These are phyloP conservation scores for Sparassis latifolia DNA, from an alignment of 1,284 basidiomycete genomes.

Conservation along the genomic window DNA sequence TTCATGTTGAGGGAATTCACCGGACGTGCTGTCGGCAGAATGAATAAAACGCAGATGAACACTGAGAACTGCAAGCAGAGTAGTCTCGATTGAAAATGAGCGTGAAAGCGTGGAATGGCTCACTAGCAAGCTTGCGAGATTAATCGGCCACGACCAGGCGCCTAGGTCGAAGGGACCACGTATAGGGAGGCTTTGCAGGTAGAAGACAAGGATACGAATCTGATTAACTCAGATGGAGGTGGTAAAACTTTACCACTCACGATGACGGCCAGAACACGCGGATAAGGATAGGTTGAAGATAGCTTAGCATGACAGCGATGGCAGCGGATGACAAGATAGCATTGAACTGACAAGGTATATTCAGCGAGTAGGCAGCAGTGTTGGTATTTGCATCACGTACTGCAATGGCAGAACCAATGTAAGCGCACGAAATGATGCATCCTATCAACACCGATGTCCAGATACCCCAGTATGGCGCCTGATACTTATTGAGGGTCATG, in stretches of 20 bases:
- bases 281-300: constrained; percentile 52
- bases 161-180: constrained; percentile 51
- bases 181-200: constrained; percentile 23
- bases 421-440: constrained; percentile 51
- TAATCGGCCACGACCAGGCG: constrained; percentile 46
- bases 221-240: neutral
- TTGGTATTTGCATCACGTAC: constrained; percentile 27
- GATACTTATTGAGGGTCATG: constrained; percentile 45
- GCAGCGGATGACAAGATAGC: constrained; percentile 51
- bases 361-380: neutral
- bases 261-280: constrained; percentile 52
- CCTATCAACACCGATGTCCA: constrained; percentile 50
- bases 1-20: constrained; percentile 60
- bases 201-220: neutral
- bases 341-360: constrained; percentile 34
- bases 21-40: constrained; percentile 55
- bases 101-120: constrained; percentile 10
- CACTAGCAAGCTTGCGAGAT: constrained; percentile 41
- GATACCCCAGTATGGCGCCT: constrained; percentile 51
- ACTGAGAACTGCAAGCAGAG: constrained; percentile 35
- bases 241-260: constrained; percentile 26
- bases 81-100: neutral
- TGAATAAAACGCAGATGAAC: constrained; percentile 51
- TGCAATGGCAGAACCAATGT: constrained; percentile 49
- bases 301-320: constrained; percentile 54